phyloP scores from a whole-genome alignment of 352 stramenopile genomes.

The Thalassiosira exigua region DNA sequence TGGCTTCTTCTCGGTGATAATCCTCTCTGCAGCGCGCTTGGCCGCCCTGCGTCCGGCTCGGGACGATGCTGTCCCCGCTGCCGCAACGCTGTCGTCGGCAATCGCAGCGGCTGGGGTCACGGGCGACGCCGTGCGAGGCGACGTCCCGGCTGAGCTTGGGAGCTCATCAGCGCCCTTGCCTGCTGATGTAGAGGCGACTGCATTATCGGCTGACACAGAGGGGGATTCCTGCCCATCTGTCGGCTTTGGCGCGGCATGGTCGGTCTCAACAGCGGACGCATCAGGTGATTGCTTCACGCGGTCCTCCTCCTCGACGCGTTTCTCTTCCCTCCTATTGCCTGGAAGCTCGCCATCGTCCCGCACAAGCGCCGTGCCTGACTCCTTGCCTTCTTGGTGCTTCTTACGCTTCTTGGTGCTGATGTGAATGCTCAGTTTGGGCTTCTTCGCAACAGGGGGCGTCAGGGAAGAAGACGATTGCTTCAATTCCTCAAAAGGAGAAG shows the following conservation, averaged over 20 bases:
- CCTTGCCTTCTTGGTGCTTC: conserved; percentile 7
- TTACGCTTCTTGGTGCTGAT: conserved; percentile 41
- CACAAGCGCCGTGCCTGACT: too few species aligned
- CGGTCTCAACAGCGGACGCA: too few species aligned
- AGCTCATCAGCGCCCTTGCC: too few species aligned
- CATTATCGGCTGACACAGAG: too few species aligned
- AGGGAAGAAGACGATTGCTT: not conserved
- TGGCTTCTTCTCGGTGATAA: conserved; percentile 59
- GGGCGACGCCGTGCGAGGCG: too few species aligned
- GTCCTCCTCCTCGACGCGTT: not conserved
- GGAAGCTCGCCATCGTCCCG: too few species aligned
- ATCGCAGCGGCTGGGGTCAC: not conserved
- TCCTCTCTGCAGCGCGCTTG: conserved; percentile 74
- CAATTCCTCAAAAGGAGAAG: too few species aligned
- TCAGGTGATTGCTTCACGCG: too few species aligned
- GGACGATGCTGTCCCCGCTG: conserved; percentile 12
- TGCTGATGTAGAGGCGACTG: too few species aligned
- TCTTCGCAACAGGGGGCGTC: conserved; percentile 36
- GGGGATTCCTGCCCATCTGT: too few species aligned
- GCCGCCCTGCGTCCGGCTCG: conserved; percentile 65
- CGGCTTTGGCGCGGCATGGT: too few species aligned
- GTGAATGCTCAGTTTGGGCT: conserved; percentile 45
- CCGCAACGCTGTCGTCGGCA: not conserved
- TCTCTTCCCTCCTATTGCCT: conserved; percentile 6
- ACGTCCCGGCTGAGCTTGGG: too few species aligned